Base-by-base conservation (phyloP, 2,329 filamentous ascomycete genomes). In the Diaporthe sp. region DNA sequence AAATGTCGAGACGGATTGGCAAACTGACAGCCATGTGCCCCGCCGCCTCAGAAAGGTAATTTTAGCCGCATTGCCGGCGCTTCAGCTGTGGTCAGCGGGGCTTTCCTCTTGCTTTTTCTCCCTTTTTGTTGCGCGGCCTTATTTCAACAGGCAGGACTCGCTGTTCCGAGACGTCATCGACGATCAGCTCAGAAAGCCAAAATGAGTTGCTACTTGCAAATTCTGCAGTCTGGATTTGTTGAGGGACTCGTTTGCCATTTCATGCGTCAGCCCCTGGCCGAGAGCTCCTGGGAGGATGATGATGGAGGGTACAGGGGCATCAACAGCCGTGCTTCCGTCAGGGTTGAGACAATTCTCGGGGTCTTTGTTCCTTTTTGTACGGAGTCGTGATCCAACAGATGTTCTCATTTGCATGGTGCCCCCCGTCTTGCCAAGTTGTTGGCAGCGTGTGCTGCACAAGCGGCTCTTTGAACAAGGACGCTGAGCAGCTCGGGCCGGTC, bases 341-440 rank as follows among this genome's bases (percentile, higher is more conserved):
- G 22, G 8, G 57, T 35, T 30, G 28, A 71, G 69, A 30, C 33
- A 17, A 25, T 40, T 55, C 12, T n/a, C 42, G 45, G 38, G 57
- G 47, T 58, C 25, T 6, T 64, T 28, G n/a, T 25, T 52, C 30
- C 60, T 17, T 64, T 72, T 72, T 61, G 70, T 72, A 64, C 15
- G 17, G 12, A 55, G 12, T 12, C 2, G 57, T 64, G 33, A 3
- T 42, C 25, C 57, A 45, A 60, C 57, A 58, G 22, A 30, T 35
- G 55, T 40, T 33, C 25, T 17, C 35, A 2, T 17, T 64, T 54
- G 47, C n/a, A 33, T 35, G 28, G 33, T 28, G 1, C 13, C 33
- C 52, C 55, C 42, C 61, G 55, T 52, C 9, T n/a, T 54, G 69
- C 42, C 64, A 68, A 68, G 47, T 68, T 54, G 64, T 68, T 68